Evolutionary conservation across 768 basidiomycete species (phyloP).

Genomic region (Naganishia vaughanmartiniae): DNA sequence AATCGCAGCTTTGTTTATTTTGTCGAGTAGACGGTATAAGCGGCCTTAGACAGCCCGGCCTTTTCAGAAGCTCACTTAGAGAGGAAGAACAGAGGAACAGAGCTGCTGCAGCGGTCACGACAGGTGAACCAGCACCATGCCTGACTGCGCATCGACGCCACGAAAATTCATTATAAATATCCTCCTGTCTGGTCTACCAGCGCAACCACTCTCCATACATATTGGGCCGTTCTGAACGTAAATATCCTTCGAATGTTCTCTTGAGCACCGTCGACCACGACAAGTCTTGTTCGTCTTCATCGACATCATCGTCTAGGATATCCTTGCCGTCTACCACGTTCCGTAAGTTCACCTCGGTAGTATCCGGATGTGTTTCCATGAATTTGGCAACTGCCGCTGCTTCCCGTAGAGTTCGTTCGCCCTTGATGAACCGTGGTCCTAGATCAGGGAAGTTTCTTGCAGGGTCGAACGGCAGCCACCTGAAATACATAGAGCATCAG

Average conservation of each 20-base stretch:
- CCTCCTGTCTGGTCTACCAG: constrained; percentile 53
- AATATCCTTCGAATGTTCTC: constrained; percentile 87
- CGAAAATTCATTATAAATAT: neutral
- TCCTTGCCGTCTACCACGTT: constrained; percentile 2
- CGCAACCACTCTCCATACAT: constrained; percentile 84
- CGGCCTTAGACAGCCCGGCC: neutral
- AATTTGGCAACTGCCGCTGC: constrained; percentile 37
- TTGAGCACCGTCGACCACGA: constrained; percentile 89
- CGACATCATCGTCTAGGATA: constrained; percentile 19
- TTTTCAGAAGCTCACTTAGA: neutral
- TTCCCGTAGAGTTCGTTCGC: constrained; percentile 67
- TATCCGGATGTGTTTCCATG: constrained; percentile 22
- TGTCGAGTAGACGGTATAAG: neutral
- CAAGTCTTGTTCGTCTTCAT: constrained; percentile 48
- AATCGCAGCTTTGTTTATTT: constrained; percentile 1
- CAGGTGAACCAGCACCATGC: too few species aligned
- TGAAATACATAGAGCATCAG: constrained; percentile 45
- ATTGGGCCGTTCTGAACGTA: constrained; percentile 87
- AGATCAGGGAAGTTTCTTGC: constrained; percentile 94
- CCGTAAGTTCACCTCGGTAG: constrained; percentile 21
- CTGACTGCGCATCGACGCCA: neutral
- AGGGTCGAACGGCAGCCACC: constrained; percentile 96
- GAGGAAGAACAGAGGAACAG: neutral
- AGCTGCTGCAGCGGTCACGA: neutral
- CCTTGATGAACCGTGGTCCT: constrained; percentile 70